Percentiles rank a stretch among this genome's conserved stretches.
phyloP scores from a whole-genome alignment of 495 filamentous ascomycete genomes.

The Aspergillus homomorphus region DNA sequence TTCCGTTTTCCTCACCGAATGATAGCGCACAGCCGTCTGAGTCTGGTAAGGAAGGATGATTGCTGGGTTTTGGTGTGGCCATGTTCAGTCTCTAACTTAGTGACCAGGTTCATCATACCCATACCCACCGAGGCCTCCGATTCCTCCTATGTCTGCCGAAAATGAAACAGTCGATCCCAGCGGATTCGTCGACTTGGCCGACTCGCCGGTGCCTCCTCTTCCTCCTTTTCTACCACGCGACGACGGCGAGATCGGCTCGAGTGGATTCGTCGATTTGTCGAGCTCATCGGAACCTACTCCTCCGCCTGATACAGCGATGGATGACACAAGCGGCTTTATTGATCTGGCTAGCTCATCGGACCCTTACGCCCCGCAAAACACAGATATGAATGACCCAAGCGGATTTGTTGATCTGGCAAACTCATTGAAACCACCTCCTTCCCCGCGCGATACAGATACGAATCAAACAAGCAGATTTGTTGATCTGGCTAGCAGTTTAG shows the following conservation, averaged over 20 bases:
- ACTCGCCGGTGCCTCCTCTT: neutral
- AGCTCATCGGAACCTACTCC: neutral
- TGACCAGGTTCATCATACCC: neutral
- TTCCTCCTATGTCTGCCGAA: neutral
- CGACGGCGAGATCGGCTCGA: no score
- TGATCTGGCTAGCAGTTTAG: neutral
- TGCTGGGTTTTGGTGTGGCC: no score
- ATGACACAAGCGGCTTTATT: neutral
- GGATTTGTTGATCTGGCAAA: neutral
- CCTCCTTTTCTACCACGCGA: no score
- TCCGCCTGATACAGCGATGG: neutral
- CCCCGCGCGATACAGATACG: neutral
- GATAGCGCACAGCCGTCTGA: neutral
- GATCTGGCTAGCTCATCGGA: neutral
- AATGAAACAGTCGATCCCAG: neutral
- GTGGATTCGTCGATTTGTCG: neutral
- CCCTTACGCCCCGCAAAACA: neutral
- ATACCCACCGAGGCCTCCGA: neutral
- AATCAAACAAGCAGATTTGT: neutral
- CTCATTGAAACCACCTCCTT: neutral
- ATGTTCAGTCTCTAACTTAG: neutral
- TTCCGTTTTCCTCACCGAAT: neutral
- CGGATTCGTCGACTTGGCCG: neutral
- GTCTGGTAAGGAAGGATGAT: no score
- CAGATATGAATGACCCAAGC: neutral